phyloP scores from a whole-genome alignment of 139 green algal genomes.

The Chlorella sp. region DNA sequence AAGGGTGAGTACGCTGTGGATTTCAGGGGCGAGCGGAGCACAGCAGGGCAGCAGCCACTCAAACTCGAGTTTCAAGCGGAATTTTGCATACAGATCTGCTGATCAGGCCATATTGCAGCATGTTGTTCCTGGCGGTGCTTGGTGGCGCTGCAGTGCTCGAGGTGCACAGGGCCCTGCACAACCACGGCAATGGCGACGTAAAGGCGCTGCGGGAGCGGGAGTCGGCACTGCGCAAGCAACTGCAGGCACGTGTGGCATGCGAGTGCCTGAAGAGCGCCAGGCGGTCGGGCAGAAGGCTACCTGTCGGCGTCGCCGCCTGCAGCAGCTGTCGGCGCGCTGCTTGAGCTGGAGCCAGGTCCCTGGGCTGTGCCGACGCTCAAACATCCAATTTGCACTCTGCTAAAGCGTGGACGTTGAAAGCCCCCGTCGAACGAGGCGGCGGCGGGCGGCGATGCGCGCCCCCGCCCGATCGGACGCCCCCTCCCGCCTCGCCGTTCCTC shows the following conservation, averaged over 20 bases:
- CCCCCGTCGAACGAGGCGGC: too few relatives aligned
- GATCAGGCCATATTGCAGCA: neutral
- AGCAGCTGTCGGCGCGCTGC: neutral
- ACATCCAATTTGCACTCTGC: too few relatives aligned
- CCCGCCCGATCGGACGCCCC: too few relatives aligned
- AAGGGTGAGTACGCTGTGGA: neutral
- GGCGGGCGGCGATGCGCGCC: too few relatives aligned
- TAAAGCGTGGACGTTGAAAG: too few relatives aligned
- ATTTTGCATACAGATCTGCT: neutral
- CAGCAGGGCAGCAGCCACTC: neutral
- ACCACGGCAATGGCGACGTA: slow-evolving; percentile 31
- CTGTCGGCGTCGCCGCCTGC: neutral
- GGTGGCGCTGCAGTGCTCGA: slow-evolving; percentile 46
- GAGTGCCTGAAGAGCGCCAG: neutral
- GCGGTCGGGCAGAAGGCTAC: neutral
- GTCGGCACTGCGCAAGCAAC: slow-evolving; percentile 32
- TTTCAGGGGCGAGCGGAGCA: neutral
- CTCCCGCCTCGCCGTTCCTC: too few relatives aligned
- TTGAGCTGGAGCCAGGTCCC: neutral
- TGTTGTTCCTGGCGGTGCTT: slow-evolving; percentile 17
- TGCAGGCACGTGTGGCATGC: slow-evolving; percentile 17
- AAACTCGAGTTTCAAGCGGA: neutral
- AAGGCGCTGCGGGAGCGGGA: slow-evolving; percentile 30
- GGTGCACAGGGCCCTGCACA: slow-evolving; percentile 41
- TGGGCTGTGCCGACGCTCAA: neutral